phyloP scores from a whole-genome alignment of 164 flowering plant genomes.

The Vitis cinerea region DNA sequence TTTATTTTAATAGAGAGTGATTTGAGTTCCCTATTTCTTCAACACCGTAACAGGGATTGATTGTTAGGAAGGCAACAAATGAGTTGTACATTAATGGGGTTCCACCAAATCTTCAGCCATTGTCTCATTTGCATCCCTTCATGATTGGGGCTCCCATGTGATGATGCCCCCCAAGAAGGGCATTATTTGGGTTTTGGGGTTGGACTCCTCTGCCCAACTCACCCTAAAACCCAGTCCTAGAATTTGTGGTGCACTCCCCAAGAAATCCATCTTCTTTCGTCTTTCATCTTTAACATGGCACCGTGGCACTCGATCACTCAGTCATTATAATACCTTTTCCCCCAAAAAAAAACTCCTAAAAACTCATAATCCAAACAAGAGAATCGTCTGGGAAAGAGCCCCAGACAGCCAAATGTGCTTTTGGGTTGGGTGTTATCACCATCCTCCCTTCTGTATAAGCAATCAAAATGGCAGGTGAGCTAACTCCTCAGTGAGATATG shows the following conservation, averaged over 20 bases:
- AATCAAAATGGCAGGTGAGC: conserved; percentile 3
- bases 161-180: conserved; percentile 27
- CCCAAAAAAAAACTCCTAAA: not conserved
- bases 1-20: not conserved
- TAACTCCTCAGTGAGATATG: conserved; percentile 7
- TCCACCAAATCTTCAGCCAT: conserved; percentile 49
- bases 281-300: no score
- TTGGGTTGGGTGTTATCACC: no score
- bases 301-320: no score
- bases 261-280: no score
- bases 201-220: no score
- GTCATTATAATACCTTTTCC: not conserved
- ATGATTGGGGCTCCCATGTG: conserved; percentile 60
- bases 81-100: conserved; percentile 43
- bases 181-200: conserved; percentile 6
- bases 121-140: conserved; percentile 50
- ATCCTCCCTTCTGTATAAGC: not conserved
- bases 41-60: not conserved
- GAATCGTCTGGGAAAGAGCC: conserved; percentile 3
- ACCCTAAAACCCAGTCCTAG: no score
- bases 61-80: conserved; percentile 26
- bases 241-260: no score
- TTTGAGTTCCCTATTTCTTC: not conserved
- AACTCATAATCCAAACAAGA: no score
- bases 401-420: not conserved